A percentile compares a stretch with the other conserved stretches of the same genome.
Evolutionary conservation across 2,329 filamentous ascomycete species (phyloP).

Genomic region (Alternaria metachromatica): DNA sequence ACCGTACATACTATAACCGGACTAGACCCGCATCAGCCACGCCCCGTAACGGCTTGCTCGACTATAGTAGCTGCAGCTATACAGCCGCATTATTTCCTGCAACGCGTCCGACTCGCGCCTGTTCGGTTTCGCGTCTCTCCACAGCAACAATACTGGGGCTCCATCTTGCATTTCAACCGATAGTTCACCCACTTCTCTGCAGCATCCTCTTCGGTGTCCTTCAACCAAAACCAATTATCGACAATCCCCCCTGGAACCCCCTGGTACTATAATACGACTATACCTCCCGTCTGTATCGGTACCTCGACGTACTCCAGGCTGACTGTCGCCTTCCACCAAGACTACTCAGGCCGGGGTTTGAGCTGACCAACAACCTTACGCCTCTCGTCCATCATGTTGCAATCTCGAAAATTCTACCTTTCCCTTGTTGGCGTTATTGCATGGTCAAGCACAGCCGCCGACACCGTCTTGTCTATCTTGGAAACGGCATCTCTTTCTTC

Average conservation of each 20-base stretch:
- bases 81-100: constrained; percentile 29
- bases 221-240: constrained; percentile 10
- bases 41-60: constrained; percentile 29
- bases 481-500: constrained; percentile 43
- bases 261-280: constrained; percentile 9
- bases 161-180: constrained; percentile 28
- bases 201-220: constrained; percentile 8
- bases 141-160: constrained; percentile 34
- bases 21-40: constrained; percentile 40
- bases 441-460: constrained; percentile 44
- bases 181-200: constrained; percentile 16
- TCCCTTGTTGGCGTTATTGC: constrained; percentile 43
- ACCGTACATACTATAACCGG: constrained; percentile 20
- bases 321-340: constrained; percentile 1
- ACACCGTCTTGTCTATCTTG: constrained; percentile 46
- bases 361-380: constrained; percentile 7
- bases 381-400: constrained; percentile 22
- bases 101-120: constrained; percentile 41
- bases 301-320: constrained; percentile 3
- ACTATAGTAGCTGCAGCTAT: constrained; percentile 20
- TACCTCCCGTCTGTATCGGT: neutral
- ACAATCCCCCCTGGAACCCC: constrained; percentile 4
- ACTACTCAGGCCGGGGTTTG: constrained; percentile 2
- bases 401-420: constrained; percentile 39
- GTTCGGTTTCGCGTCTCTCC: constrained; percentile 34